These are phyloP conservation scores for Zoysia matrella DNA, from an alignment of 202 grass and related monocot species.

Conservation along the genomic window DNA sequence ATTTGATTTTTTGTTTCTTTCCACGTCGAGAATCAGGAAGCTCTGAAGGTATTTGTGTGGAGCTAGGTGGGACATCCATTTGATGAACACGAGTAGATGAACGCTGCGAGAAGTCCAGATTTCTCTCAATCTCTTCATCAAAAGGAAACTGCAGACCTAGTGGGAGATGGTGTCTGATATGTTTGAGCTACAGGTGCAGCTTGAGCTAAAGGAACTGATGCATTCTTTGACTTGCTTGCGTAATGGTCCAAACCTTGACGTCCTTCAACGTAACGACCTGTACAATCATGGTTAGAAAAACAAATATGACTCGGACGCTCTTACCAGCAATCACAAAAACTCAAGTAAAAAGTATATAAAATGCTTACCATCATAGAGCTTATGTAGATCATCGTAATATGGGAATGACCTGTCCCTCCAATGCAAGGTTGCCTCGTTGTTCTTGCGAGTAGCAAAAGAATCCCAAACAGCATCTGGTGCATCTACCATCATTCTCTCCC, in stretches of 20 bases:
- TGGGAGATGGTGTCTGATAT: background rate
- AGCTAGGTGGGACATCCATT: background rate
- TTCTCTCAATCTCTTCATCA: background rate
- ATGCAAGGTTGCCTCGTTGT: too few relatives aligned
- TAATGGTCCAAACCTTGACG: constrained; percentile 19
- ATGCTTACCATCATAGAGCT: too few relatives aligned
- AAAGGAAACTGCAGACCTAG: background rate
- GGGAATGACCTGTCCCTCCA: too few relatives aligned
- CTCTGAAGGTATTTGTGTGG: background rate
- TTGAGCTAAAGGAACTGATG: background rate
- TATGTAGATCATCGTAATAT: too few relatives aligned
- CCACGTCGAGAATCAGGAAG: background rate
- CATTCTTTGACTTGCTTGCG: background rate
- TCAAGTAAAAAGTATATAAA: too few relatives aligned
- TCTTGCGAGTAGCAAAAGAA: too few relatives aligned
- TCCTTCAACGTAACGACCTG: constrained; percentile 18
- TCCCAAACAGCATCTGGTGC: too few relatives aligned
- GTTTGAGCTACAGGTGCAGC: background rate
- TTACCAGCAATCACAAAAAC: too few relatives aligned
- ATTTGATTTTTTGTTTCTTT: background rate
- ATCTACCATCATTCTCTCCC: too few relatives aligned
- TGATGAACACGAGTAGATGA: background rate
- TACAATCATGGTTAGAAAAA: too few relatives aligned
- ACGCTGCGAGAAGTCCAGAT: background rate
- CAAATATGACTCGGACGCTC: too few relatives aligned